Percentiles rank a stretch among this genome's conserved stretches.
phyloP scores from a whole-genome alignment of 331 rosid genomes.

The Rosa hybrid region DNA sequence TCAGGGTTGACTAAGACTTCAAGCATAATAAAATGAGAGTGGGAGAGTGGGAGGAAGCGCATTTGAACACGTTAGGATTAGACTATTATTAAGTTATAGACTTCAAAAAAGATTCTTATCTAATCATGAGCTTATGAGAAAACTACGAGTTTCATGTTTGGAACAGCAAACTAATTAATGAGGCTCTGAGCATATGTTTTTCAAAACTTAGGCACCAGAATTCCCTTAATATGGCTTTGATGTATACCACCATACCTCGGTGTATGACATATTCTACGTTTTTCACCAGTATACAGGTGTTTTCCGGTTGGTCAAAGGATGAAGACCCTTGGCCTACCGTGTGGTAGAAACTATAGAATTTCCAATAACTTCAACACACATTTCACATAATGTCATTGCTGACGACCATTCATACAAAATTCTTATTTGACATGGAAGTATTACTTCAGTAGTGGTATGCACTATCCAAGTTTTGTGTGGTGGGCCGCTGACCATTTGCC shows the following conservation, averaged over 20 bases:
- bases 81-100: neutral
- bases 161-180: neutral
- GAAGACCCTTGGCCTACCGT: neutral
- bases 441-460: neutral
- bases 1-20: conserved; percentile 5
- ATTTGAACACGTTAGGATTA: neutral
- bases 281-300: neutral
- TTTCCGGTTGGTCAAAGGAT: neutral
- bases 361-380: neutral
- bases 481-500: too few species aligned
- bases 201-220: neutral
- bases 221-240: neutral
- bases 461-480: neutral
- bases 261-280: neutral
- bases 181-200: neutral
- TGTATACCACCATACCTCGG: neutral
- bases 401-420: neutral
- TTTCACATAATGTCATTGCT: conserved; percentile 16
- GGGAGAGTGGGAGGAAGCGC: neutral
- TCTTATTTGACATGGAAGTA: neutral
- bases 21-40: neutral
- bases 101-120: neutral
- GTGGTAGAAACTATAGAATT: neutral
- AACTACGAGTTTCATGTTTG: neutral
- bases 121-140: neutral